Evolutionary conservation across 1,284 basidiomycete species (phyloP).

Genomic region (Rhodofomes roseus): DNA sequence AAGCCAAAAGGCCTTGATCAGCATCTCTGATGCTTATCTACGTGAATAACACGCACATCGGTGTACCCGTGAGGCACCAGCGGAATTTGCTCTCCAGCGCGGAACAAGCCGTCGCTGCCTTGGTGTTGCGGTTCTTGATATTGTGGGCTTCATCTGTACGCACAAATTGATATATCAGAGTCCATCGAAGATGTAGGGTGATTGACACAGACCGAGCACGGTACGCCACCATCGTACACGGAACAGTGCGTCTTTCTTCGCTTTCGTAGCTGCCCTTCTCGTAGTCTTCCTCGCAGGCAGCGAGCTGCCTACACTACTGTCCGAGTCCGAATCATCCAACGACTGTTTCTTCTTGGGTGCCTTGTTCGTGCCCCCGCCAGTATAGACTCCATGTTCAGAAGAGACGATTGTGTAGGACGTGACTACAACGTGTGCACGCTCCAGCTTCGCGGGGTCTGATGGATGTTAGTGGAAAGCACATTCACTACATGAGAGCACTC

Average conservation of each 20-base stretch:
- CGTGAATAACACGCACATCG: conserved; percentile 53
- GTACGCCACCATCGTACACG: conserved; percentile 82
- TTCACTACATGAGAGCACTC: conserved; percentile 11
- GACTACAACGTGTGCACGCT: conserved; percentile 71
- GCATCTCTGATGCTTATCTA: no score
- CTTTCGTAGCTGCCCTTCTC: neutral
- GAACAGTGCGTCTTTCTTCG: conserved; percentile 68
- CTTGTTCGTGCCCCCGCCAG: conserved; percentile 41
- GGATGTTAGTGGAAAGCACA: neutral
- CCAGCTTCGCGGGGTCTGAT: conserved; percentile 58
- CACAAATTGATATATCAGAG: neutral
- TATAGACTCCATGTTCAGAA: conserved; percentile 63
- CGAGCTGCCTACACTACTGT: conserved; percentile 35
- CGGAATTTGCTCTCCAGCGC: conserved; percentile 76
- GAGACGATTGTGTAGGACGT: conserved; percentile 83
- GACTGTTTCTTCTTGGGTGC: conserved; percentile 33
- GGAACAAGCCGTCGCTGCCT: conserved; percentile 79
- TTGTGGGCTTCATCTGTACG: conserved; percentile 89
- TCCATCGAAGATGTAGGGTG: neutral
- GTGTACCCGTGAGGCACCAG: conserved; percentile 91
- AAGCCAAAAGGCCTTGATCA: no score
- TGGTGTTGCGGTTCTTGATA: conserved; percentile 91
- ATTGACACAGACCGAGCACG: conserved; percentile 62
- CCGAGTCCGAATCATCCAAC: conserved; percentile 28
- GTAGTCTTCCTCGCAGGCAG: conserved; percentile 38